phyloP scores from a whole-genome alignment of 306 rosid species.

The Quercus rubra region DNA sequence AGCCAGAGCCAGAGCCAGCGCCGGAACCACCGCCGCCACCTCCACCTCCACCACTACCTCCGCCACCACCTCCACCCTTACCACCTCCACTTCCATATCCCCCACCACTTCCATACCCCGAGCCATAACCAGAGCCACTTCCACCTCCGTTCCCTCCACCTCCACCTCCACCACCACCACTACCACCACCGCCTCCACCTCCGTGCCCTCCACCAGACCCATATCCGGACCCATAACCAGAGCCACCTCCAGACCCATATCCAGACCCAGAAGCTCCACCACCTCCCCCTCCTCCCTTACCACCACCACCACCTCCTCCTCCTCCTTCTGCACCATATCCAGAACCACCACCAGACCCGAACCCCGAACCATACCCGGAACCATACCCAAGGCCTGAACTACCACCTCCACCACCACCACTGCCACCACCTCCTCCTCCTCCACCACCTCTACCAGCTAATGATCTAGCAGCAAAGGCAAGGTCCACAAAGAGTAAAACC shows the following conservation, averaged over 20 bases:
- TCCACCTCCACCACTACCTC: conserved; percentile 19
- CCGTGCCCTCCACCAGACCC: conserved; percentile 24
- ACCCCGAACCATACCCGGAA: conserved; percentile 48
- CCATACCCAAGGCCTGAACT: conserved; percentile 15
- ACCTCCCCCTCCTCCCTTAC: conserved; percentile 42
- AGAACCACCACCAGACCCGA: conserved; percentile 48
- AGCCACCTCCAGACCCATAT: conserved; percentile 47
- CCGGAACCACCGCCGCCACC: conserved; percentile 38
- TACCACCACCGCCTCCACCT: conserved; percentile 13
- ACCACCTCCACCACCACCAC: conserved; percentile 24
- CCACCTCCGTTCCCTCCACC: conserved; percentile 33
- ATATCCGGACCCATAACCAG: conserved; percentile 37
- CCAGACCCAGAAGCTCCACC: conserved; percentile 51
- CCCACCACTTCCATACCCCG: conserved; percentile 40
- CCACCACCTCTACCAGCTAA: conserved; percentile 5
- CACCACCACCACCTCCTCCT: conserved; percentile 34
- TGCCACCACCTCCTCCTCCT: conserved; percentile 25
- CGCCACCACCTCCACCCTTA: conserved; percentile 29
- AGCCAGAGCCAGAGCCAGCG: conserved; percentile 44
- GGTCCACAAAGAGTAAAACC: conserved; percentile 55
- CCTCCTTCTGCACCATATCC: conserved; percentile 41
- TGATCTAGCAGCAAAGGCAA: conserved; percentile 55
- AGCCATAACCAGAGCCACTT: conserved; percentile 36
- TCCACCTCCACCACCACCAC: conserved; percentile 23
- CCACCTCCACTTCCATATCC: conserved; percentile 28